Evolutionary conservation across 2,329 filamentous ascomycete genomes (phyloP), one percentile per base, ranked within the genome.

Genomic region (Tolypocladium inflatum): DNA sequence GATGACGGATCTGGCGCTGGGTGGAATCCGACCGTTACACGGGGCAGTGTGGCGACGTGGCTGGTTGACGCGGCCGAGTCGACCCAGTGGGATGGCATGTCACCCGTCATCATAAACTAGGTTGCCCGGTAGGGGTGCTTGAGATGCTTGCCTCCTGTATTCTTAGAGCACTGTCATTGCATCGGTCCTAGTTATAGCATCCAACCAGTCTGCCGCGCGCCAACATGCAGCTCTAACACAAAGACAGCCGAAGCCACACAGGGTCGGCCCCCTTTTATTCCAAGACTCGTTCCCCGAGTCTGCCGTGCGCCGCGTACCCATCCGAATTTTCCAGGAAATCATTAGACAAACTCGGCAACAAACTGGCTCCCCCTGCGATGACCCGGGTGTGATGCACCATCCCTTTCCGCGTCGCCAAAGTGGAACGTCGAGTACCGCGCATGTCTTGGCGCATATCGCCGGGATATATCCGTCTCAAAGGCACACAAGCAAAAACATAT

Each of bases 11-110:
- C 72, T 56, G 76, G 74, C 0, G 69, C 73, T 2, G 66, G 71
- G 0, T 68, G 78, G 64, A 67, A 80, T 65, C 69, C 73, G 10
- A 70, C 63, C 62, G 62, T 73, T 35, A 70, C 66, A 2, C 63
- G 71, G 38, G 65, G 64, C 19, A 77, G 74, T 61, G 74, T 82
- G 9, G 79, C 77, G 10, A 63, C 60, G 19, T 82, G 76, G 64
- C 62, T 81, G 62, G 70, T 81, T 4, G 69, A 75, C 57, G 76
- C 72, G 2, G 71, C 70, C 0, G 76, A 76, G 65, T 71, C 63
- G 38, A 62, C 64, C 4, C 65, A 71, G 9, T 81, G 75, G 73
- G 70, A 78, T 62, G 67, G 72, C 9, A 71, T 57, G 42, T 71
- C 76, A 1, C 78, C 79, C 4, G 77, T 81, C 2, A 73, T 82